Conservation (phyloP, 805 yeast species). For the Yarrowia sp. region DNA sequence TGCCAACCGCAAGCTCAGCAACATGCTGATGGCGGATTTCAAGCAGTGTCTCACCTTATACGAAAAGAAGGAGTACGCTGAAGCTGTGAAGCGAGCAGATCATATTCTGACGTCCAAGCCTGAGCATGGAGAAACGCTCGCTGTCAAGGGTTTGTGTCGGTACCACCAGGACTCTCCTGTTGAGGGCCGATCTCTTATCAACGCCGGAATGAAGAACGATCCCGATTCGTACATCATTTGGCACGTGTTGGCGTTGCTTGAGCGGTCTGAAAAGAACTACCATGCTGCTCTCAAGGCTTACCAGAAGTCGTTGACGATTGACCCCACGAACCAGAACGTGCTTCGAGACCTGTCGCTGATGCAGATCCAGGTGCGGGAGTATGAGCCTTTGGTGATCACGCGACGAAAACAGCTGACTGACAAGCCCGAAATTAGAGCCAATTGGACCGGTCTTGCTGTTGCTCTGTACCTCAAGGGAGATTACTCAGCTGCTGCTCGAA, state of each 20-base stretch:
- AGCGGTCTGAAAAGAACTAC: constrained; percentile 72
- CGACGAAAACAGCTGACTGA: constrained; percentile 35
- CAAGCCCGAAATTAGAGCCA: constrained; percentile 54
- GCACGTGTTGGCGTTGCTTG: constrained; percentile 86
- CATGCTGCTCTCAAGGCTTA: constrained; percentile 81
- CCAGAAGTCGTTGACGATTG: constrained; percentile 74
- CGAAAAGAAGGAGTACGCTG: constrained; percentile 86
- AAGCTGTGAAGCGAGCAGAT: constrained; percentile 79
- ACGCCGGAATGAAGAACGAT: constrained; percentile 66
- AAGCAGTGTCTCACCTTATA: constrained; percentile 82
- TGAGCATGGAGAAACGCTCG: constrained; percentile 77
- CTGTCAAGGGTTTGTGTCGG: constrained; percentile 80
- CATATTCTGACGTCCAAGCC: constrained; percentile 76
- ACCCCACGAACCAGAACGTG: constrained; percentile 78
- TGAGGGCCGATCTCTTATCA: constrained; percentile 69
- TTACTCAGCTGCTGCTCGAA: constrained; percentile 69
- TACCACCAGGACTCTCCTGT: constrained; percentile 56
- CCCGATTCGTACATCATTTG: constrained; percentile 72
- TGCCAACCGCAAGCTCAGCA: constrained; percentile 48
- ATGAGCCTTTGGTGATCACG: constrained; percentile 30
- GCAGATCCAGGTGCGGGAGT: constrained; percentile 76
- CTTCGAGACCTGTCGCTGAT: constrained; percentile 80
- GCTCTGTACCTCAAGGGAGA: constrained; percentile 82
- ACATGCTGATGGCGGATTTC: constrained; percentile 78
- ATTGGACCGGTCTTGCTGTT: constrained; percentile 87